Percentiles rank a stretch among this genome's conserved stretches.
Evolutionary conservation across 78 protist species (phyloP).

Genomic region (Tieghemostelium lacteum): DNA sequence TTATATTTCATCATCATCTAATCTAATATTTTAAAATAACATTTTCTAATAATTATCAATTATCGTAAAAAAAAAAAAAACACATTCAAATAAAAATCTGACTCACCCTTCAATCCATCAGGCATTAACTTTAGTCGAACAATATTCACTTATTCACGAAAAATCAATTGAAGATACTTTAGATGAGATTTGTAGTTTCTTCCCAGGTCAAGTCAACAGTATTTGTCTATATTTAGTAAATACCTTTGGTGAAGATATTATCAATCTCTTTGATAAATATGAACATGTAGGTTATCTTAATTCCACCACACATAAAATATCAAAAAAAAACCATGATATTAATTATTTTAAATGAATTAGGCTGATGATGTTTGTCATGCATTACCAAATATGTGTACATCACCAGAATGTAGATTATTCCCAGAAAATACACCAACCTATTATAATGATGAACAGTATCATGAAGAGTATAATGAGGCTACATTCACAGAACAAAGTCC

Average conservation of each 20-base stretch:
- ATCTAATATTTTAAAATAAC: not conserved
- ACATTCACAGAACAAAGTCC: constrained; percentile 17
- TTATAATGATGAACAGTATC: not conserved
- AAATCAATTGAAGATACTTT: constrained; percentile 50
- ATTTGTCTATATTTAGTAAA: constrained; percentile 6
- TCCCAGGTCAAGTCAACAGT: constrained; percentile 18
- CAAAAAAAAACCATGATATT: not conserved
- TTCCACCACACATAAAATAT: not conserved
- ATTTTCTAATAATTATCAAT: not conserved
- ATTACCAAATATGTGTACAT: constrained; percentile 37
- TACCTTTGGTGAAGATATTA: constrained; percentile 27
- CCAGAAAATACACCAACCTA: not conserved
- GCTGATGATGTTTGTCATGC: constrained; percentile 81
- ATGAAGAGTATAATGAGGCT: constrained; percentile 11
- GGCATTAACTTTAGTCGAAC: constrained; percentile 49
- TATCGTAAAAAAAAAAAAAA: not conserved
- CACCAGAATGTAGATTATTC: constrained; percentile 72
- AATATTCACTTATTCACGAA: constrained; percentile 64
- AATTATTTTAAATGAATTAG: not conserved
- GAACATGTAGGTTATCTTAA: constrained; percentile 10
- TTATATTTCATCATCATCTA: not conserved
- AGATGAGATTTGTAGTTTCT: constrained; percentile 53
- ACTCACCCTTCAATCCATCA: too few relatives aligned
- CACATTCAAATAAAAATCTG: too few relatives aligned
- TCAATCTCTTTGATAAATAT: constrained; percentile 25